Evolutionary conservation across 192 early-diverging fungal species (phyloP).

Genomic region (Gigaspora rosea): DNA sequence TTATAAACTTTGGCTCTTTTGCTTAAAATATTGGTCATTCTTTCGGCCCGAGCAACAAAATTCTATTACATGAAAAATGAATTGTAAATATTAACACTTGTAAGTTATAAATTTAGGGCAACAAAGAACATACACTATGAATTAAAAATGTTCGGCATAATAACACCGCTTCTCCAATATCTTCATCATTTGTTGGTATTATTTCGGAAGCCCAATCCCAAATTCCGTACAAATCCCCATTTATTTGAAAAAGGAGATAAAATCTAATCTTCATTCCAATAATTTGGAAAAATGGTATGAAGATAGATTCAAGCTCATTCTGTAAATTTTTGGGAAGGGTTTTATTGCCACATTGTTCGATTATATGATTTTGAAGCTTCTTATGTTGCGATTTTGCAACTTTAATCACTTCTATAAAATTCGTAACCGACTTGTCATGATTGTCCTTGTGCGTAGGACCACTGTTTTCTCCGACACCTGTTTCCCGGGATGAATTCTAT

Average conservation of each 20-base stretch:
- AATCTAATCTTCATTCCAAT: conserved; percentile 27
- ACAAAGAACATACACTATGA: conserved; percentile 9
- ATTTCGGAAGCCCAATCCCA: conserved; percentile 33
- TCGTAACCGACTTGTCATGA: conserved; percentile 25
- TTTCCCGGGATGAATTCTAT: conserved; percentile 22
- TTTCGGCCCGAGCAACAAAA: no score
- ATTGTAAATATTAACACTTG: no score
- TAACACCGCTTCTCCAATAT: conserved; percentile 8
- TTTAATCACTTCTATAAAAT: conserved; percentile 30
- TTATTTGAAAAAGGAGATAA: conserved; percentile 32
- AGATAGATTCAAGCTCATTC: neutral
- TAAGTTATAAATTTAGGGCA: no score
- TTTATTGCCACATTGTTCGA: conserved; percentile 19
- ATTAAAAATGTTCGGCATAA: conserved; percentile 24
- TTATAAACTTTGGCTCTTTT: no score
- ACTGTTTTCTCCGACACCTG: conserved; percentile 30
- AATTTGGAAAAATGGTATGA: conserved; percentile 35
- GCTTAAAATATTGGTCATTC: no score
- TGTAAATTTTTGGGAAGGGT: conserved; percentile 1
- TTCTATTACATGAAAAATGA: no score
- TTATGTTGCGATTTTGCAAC: conserved; percentile 8
- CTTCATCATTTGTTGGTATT: conserved; percentile 21
- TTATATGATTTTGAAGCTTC: neutral
- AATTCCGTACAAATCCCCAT: conserved; percentile 28
- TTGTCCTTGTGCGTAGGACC: conserved; percentile 31